These are phyloP conservation scores for Patellaria atrata DNA, from an alignment of 495 filamentous ascomycete species.

Conservation along the genomic window DNA sequence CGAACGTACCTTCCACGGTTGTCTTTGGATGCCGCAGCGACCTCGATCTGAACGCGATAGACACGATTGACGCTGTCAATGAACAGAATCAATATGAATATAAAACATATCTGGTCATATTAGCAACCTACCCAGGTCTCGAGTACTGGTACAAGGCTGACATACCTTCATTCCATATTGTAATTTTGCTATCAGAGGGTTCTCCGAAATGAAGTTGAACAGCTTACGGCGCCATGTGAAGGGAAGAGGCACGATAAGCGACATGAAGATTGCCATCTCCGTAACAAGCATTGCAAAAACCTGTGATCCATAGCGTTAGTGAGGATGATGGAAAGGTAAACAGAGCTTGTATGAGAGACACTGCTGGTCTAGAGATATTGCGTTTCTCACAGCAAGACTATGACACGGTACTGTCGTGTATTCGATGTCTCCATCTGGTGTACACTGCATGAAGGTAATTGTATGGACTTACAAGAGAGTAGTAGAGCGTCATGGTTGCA, in stretches of 20 bases:
- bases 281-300: slow-evolving; percentile 83
- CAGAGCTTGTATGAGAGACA: no score
- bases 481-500: slow-evolving; percentile 93
- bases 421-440: no score
- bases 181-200: slow-evolving; percentile 60
- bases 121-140: neutral
- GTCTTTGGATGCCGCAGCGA: slow-evolving; percentile 45
- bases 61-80: slow-evolving; percentile 98
- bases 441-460: slow-evolving; percentile 1
- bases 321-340: slow-evolving; percentile 1
- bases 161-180: slow-evolving; percentile 67
- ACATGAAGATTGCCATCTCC: slow-evolving; percentile 88
- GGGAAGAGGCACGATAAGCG: slow-evolving; percentile 82
- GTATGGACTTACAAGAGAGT: slow-evolving; percentile 65
- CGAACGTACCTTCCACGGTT: slow-evolving; percentile 32
- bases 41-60: slow-evolving; percentile 86
- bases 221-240: slow-evolving; percentile 75
- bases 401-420: no score
- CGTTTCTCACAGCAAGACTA: no score
- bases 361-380: no score
- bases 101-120: slow-evolving; percentile 72
- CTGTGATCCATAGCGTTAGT: slow-evolving; percentile 39
- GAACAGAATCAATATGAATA: slow-evolving; percentile 96
- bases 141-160: neutral
- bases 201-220: slow-evolving; percentile 89